Evolutionary conservation across 2,329 filamentous ascomycete species (phyloP).

Genomic region (Ambrosiella beaveri): DNA sequence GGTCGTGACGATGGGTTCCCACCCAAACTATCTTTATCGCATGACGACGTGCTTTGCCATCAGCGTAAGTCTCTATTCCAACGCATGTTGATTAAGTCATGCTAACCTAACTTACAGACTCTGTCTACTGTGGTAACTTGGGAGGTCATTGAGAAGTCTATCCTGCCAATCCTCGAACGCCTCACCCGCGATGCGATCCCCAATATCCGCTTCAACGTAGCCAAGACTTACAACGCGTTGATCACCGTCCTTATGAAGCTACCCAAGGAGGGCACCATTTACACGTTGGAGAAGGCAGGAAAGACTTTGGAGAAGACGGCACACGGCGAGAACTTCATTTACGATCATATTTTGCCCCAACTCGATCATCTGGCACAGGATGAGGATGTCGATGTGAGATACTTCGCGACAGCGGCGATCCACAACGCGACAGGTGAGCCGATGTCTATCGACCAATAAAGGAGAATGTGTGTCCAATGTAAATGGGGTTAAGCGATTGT

Average conservation of each 20-base stretch:
- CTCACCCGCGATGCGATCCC: constrained; percentile 88
- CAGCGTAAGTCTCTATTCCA: constrained; percentile 46
- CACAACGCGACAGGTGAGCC: constrained; percentile 40
- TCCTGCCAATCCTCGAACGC: constrained; percentile 90
- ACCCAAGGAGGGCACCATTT: constrained; percentile 73
- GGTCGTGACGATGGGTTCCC: constrained; percentile 94
- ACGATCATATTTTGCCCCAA: constrained; percentile 72
- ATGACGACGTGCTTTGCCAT: constrained; percentile 99
- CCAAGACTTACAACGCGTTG: constrained; percentile 85
- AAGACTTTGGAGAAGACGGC: constrained; percentile 45
- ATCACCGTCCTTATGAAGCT: constrained; percentile 84
- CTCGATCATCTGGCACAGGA: constrained; percentile 93
- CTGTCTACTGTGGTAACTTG: constrained; percentile 84
- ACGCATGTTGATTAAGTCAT: background rate
- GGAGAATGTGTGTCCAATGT: background rate
- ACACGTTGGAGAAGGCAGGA: constrained; percentile 67
- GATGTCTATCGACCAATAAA: constrained; percentile 46
- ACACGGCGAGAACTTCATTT: constrained; percentile 62
- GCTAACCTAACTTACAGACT: constrained; percentile 41
- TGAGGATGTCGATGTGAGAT: constrained; percentile 93
- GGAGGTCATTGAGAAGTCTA: constrained; percentile 80
- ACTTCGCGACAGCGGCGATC: constrained; percentile 85
- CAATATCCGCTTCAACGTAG: constrained; percentile 98
- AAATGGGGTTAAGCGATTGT: background rate
- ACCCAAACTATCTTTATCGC: constrained; percentile 96